These are phyloP conservation scores for Castanea sativa DNA, from an alignment of 306 rosid genomes.

Conservation along the genomic window DNA sequence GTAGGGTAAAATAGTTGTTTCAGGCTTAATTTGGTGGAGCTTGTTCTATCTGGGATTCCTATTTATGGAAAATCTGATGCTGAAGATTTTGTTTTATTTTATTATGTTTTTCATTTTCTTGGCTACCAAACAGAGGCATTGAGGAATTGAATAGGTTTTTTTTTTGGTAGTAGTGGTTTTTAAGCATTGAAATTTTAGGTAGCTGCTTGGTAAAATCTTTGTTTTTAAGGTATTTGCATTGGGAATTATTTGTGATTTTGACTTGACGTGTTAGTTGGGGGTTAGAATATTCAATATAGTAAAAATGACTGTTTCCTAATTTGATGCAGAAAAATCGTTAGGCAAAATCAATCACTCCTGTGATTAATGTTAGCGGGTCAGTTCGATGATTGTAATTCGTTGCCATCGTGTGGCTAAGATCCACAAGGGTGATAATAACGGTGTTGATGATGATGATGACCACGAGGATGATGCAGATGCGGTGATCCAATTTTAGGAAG, in stretches of 20 bases:
- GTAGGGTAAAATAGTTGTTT: constrained; percentile 12
- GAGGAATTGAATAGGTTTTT: constrained; percentile 16
- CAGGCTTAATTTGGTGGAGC: constrained; percentile 20
- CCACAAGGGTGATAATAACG: neutral
- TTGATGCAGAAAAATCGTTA: constrained; percentile 37
- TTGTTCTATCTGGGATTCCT: constrained; percentile 24
- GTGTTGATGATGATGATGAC: neutral
- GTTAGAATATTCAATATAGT: neutral
- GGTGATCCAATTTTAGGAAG: constrained; percentile 38
- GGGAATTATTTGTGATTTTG: neutral
- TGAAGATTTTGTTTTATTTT: constrained; percentile 12
- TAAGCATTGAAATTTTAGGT: neutral
- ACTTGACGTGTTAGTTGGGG: neutral
- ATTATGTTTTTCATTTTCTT: neutral
- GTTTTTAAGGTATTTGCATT: constrained; percentile 1
- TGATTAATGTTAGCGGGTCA: constrained; percentile 14
- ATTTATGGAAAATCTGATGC: constrained; percentile 8
- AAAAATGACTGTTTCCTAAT: constrained; percentile 11
- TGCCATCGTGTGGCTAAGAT: constrained; percentile 30
- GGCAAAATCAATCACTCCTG: constrained; percentile 11
- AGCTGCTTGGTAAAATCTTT: neutral
- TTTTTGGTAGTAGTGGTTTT: neutral
- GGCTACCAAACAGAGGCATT: constrained; percentile 15
- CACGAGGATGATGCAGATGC: constrained; percentile 18
- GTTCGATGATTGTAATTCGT: constrained; percentile 6